Evolutionary conservation across 2,329 filamentous ascomycete genomes (phyloP).

Genomic region (Thelonectria blattea): DNA sequence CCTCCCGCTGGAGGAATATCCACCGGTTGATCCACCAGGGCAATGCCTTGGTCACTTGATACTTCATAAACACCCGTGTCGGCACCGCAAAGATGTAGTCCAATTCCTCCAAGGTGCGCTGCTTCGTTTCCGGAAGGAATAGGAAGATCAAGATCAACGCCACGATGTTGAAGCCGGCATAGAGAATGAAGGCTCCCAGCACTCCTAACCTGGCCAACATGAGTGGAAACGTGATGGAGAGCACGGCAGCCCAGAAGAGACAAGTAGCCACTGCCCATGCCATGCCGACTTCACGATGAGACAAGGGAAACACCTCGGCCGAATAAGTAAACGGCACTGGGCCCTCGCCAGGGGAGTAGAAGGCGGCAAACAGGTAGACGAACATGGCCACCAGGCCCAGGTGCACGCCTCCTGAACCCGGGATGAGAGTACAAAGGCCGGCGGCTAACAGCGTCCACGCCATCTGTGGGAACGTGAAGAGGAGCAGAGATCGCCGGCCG

Average conservation of each 20-base stretch:
- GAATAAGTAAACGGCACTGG: slow-evolving; percentile 72
- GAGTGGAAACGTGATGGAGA: slow-evolving; percentile 68
- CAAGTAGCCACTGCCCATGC: slow-evolving; percentile 71
- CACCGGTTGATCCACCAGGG: slow-evolving; percentile 68
- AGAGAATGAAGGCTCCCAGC: slow-evolving; percentile 59
- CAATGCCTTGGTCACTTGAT: slow-evolving; percentile 61
- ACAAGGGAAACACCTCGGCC: slow-evolving; percentile 73
- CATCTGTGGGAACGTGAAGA: slow-evolving; percentile 52
- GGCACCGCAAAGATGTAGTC: slow-evolving; percentile 68
- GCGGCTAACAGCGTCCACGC: slow-evolving; percentile 48
- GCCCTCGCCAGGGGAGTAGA: slow-evolving; percentile 63
- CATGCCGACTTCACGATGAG: slow-evolving; percentile 76
- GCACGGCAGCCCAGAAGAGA: slow-evolving; percentile 63
- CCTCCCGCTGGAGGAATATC: slow-evolving; percentile 56
- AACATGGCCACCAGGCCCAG: slow-evolving; percentile 60
- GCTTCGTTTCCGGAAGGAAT: slow-evolving; percentile 65
- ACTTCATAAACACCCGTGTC: slow-evolving; percentile 60
- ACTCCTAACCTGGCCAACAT: slow-evolving; percentile 55
- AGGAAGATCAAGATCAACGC: slow-evolving; percentile 63
- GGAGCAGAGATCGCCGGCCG: slow-evolving; percentile 57
- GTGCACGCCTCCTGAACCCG: slow-evolving; percentile 42
- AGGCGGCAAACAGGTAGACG: slow-evolving; percentile 60
- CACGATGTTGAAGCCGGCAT: slow-evolving; percentile 61
- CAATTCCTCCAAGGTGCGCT: slow-evolving; percentile 58
- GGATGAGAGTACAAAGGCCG: slow-evolving; percentile 59